Percentiles rank a stretch among this genome's conserved stretches.
These are phyloP conservation scores for Ceratocystis destructans DNA, from an alignment of 2,329 filamentous ascomycete species.

Conservation along the genomic window DNA sequence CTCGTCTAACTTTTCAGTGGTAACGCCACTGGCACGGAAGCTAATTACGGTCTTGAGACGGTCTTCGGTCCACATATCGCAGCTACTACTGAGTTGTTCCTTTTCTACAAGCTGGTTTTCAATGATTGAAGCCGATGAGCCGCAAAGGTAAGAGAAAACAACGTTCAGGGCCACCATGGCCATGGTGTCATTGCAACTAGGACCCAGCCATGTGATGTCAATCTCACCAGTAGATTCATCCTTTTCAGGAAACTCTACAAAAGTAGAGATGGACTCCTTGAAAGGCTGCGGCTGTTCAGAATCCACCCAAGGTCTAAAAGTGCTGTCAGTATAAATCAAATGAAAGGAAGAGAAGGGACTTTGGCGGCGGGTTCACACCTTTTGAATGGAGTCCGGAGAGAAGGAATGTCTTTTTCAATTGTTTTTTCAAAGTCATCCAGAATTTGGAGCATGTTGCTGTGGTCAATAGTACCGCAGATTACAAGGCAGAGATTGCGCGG, in stretches of 20 bases:
- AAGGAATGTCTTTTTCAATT: slow-evolving; percentile 69
- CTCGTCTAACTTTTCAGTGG: slow-evolving; percentile 66
- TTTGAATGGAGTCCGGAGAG: slow-evolving; percentile 60
- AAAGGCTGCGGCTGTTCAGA: slow-evolving; percentile 65
- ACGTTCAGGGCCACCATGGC: slow-evolving; percentile 62
- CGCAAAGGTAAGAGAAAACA: slow-evolving; percentile 73
- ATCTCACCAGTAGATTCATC: slow-evolving; percentile 90
- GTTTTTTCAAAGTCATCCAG: slow-evolving; percentile 79
- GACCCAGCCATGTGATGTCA: slow-evolving; percentile 73
- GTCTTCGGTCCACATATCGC: slow-evolving; percentile 65
- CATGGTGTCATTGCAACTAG: slow-evolving; percentile 58
- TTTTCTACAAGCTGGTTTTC: slow-evolving; percentile 89
- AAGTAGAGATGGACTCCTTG: slow-evolving; percentile 57
- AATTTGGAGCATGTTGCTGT: slow-evolving; percentile 63
- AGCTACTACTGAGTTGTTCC: slow-evolving; percentile 77
- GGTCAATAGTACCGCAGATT: slow-evolving; percentile 82
- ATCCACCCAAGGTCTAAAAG: slow-evolving; percentile 64
- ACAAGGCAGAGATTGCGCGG: slow-evolving; percentile 87
- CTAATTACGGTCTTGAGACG: slow-evolving; percentile 73
- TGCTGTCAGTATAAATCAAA: slow-evolving; percentile 2
- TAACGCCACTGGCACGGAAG: slow-evolving; percentile 75
- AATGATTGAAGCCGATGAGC: slow-evolving; percentile 81
- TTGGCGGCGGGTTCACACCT: slow-evolving; percentile 29
- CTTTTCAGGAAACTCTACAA: slow-evolving; percentile 85
- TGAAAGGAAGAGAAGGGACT: too few species aligned